Evolutionary conservation across 331 rosid species (phyloP).

Genomic region (Cydonia oblonga): DNA sequence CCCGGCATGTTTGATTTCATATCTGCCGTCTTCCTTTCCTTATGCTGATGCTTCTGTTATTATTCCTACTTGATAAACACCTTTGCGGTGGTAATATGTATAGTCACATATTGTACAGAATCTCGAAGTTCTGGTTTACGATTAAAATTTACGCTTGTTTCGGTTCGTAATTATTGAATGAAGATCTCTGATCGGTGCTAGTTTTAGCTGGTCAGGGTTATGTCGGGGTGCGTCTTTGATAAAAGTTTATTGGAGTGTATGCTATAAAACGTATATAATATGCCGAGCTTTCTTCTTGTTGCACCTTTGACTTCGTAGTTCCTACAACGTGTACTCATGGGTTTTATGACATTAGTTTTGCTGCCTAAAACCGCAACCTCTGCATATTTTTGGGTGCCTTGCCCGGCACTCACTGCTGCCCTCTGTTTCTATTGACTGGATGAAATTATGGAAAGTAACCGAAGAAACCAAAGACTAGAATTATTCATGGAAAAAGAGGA

Average conservation of each 20-base stretch:
- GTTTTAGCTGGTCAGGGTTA: neutral
- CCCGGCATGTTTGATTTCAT: neutral
- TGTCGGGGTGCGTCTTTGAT: neutral
- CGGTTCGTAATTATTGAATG: neutral
- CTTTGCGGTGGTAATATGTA: constrained; percentile 22
- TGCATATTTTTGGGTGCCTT: constrained; percentile 1
- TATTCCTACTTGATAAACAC: constrained; percentile 23
- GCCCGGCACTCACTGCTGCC: neutral
- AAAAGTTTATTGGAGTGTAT: too few species aligned
- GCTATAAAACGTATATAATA: neutral
- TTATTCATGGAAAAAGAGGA: neutral
- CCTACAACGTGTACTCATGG: neutral
- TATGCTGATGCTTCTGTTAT: constrained; percentile 15
- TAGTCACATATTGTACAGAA: constrained; percentile 25
- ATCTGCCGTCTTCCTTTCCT: constrained; percentile 5
- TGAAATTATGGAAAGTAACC: too few species aligned
- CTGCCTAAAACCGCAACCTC: neutral
- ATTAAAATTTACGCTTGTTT: constrained; percentile 4
- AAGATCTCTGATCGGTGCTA: neutral
- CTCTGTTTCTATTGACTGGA: neutral
- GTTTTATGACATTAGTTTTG: neutral
- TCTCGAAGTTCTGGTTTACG: constrained; percentile 13
- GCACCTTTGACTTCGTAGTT: neutral
- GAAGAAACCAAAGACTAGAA: too few species aligned
- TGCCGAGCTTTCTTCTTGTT: neutral